Percentiles rank a stretch among this genome's conserved stretches.
Evolutionary conservation across 805 yeast species (phyloP).

Genomic region (Ogataea nonfermentans): DNA sequence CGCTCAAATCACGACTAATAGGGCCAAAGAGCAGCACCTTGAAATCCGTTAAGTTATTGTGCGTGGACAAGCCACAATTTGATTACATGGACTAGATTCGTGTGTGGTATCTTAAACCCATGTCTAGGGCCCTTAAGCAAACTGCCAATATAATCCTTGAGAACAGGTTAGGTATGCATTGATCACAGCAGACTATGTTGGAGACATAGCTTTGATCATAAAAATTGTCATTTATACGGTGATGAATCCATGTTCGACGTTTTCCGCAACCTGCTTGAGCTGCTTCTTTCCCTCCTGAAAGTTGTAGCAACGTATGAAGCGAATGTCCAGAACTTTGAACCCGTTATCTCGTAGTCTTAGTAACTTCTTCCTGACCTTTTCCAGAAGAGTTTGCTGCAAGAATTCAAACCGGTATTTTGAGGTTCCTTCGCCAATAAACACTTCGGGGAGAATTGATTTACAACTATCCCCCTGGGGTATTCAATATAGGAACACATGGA

Average conservation of each 20-base stretch:
- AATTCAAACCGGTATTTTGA: conserved; percentile 41
- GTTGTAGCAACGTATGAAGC: conserved; percentile 39
- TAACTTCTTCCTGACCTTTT: conserved; percentile 23
- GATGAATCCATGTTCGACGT: conserved; percentile 49
- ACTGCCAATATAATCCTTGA: conserved; percentile 38
- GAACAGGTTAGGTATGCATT: conserved; percentile 45
- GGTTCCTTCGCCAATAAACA: conserved; percentile 34
- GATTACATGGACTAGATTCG: conserved; percentile 55
- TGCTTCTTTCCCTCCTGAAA: conserved; percentile 38
- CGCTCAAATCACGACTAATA: conserved; percentile 63
- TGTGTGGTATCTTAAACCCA: conserved; percentile 33
- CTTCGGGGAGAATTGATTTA: conserved; percentile 25
- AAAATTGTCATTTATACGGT: conserved; percentile 37
- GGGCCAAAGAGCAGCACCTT: conserved; percentile 57
- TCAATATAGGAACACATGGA: conserved; percentile 27
- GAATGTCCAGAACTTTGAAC: conserved; percentile 35
- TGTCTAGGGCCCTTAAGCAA: conserved; percentile 34
- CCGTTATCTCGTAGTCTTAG: conserved; percentile 26
- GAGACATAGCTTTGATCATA: conserved; percentile 37
- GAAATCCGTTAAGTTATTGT: conserved; percentile 51
- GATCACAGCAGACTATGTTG: conserved; percentile 42
- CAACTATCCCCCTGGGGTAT: conserved; percentile 18
- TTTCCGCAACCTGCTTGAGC: conserved; percentile 34
- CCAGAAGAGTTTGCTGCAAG: conserved; percentile 35
- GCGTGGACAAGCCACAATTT: conserved; percentile 55